A percentile compares a stretch with the other conserved stretches of the same genome.
Conservation (phyloP, 305 asterid species). For the Coffea humblotiana region DNA sequence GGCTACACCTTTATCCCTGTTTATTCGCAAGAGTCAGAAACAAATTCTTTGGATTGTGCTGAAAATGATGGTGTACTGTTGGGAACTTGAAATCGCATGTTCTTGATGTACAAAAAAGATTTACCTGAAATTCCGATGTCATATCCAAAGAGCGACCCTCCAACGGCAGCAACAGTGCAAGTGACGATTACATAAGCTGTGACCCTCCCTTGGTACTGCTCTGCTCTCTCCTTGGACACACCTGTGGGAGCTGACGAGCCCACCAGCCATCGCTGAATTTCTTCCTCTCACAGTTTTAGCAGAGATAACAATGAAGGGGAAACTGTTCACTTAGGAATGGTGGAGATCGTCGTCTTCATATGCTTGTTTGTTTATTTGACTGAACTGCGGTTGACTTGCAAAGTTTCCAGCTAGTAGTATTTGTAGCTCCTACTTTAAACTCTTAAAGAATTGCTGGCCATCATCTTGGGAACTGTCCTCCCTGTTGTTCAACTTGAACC, state of each 20-base stretch:
- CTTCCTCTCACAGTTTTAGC: background rate
- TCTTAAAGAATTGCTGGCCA: background rate
- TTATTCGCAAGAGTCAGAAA: background rate
- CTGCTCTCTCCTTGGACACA: conserved; percentile 73
- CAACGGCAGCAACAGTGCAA: conserved; percentile 76
- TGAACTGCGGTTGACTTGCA: background rate
- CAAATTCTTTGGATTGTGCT: background rate
- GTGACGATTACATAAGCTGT: conserved; percentile 62
- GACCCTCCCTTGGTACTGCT: conserved; percentile 57
- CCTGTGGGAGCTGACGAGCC: conserved; percentile 56
- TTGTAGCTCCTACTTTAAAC: background rate
- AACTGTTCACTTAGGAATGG: background rate
- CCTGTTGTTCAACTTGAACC: background rate
- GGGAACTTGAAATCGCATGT: conserved; percentile 5
- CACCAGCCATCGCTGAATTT: conserved; percentile 59
- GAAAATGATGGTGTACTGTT: background rate
- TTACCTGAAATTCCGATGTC: conserved; percentile 88
- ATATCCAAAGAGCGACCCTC: conserved; percentile 90
- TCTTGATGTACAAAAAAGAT: background rate
- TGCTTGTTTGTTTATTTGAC: background rate
- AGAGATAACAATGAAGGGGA: background rate
- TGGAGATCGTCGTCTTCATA: background rate
- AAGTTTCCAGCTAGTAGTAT: background rate
- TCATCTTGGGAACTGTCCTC: background rate
- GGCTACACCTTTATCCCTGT: background rate